Percentiles rank a stretch among this genome's conserved stretches.
These are phyloP conservation scores for Symbiodinium natans DNA, from an alignment of 73 alveolate genomes.

Conservation along the genomic window DNA sequence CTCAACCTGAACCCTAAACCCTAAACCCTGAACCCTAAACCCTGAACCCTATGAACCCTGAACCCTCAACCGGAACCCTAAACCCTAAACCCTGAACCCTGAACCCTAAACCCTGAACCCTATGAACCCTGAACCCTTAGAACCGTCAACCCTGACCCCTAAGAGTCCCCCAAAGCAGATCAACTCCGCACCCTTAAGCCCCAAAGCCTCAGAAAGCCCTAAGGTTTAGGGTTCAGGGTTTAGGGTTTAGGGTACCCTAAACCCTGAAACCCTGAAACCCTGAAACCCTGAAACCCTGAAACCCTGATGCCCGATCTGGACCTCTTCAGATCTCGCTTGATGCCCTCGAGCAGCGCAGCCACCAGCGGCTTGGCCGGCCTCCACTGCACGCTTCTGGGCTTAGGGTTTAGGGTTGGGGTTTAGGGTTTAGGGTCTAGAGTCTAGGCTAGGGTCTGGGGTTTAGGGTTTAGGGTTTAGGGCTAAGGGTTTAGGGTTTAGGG, in stretches of 20 bases:
- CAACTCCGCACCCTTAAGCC: neutral
- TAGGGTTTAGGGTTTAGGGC: neutral
- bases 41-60: neutral
- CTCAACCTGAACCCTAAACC: neutral
- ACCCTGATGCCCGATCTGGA: neutral
- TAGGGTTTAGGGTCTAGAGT: neutral
- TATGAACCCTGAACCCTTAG: neutral
- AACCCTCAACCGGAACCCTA: no score
- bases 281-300: neutral
- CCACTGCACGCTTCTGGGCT: neutral
- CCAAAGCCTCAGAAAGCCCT: neutral
- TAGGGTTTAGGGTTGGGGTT: neutral
- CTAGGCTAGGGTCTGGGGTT: neutral
- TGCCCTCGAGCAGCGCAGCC: slow-evolving; percentile 59
- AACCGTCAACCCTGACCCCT: no score
- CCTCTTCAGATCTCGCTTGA: slow-evolving; percentile 60
- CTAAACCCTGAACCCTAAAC: neutral
- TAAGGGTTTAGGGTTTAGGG: neutral
- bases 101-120: neutral
- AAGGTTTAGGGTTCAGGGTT: no score
- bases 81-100: neutral
- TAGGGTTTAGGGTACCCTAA: neutral
- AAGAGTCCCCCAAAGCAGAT: neutral
- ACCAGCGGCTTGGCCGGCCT: slow-evolving; percentile 84
- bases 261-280: neutral